Evolutionary conservation across 768 basidiomycete species (phyloP), one percentile per base, ranked within the genome.

Genomic region (Naematelia encephala): DNA sequence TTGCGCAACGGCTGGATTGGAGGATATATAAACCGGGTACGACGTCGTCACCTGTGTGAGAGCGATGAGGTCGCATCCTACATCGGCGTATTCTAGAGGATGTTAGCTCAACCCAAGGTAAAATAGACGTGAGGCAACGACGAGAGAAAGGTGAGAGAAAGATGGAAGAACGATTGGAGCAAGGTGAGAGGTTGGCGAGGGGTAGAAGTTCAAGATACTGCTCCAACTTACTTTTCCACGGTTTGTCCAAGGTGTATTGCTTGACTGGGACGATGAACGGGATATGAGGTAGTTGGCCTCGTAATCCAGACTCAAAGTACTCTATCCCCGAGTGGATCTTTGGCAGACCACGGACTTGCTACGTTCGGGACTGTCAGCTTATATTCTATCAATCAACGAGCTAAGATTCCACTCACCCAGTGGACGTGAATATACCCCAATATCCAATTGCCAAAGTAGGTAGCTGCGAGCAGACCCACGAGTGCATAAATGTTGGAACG

Each of bases 81-180:
- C 62, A 2, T 48, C 30, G 28, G 50, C 55, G 49, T 69, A 69
- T 43, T 69, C 68, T 69, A 39, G n/a, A n/a, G n/a, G n/a, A n/a
- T n/a, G n/a, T n/a, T n/a, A n/a, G n/a, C n/a, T n/a, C n/a, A n/a
- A n/a, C 34, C 34, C 34, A 8, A 39, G 34, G 34, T 39, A n/a
- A n/a, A n/a, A n/a, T n/a, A n/a, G n/a, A n/a, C n/a, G n/a, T 39
- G 34, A 39, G 16, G 34, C 8, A 39, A 39, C 34, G 34, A 16
- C 34, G 34, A 8, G 34, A 16, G 34, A n/a, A 16, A 21, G 34
- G 29, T 13, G 27, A 5, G 14, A 5, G 19, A 21, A 30, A 19
- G 8, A 19, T 43, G 34, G 34, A 3, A 14, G 27, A 28, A 45
- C 2, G 14, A 16, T 27, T 34, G 3, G 28, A 27, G 42, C 26